phyloP scores from a whole-genome alignment of 2,329 filamentous ascomycete species.

The Trichoderma koningiopsis region DNA sequence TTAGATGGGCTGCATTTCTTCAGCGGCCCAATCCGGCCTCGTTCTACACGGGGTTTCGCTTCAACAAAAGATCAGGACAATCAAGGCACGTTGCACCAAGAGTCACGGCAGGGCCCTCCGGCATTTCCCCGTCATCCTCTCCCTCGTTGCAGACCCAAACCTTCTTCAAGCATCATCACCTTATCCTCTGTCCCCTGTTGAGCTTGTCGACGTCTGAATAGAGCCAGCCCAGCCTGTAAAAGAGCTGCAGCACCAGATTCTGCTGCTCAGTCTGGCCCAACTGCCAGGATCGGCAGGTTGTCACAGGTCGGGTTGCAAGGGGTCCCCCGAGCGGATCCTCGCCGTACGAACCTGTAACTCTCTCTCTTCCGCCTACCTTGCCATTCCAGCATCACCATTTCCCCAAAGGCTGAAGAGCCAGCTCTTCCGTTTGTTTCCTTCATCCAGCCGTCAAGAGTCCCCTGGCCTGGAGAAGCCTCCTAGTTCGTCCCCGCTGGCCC shows the following conservation, averaged over 20 bases:
- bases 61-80: not conserved
- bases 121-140: not conserved
- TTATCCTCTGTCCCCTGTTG: not conserved
- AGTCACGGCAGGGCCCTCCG: not conserved
- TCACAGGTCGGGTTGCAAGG: constrained; percentile 21
- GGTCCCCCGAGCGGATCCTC: not conserved
- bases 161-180: not conserved
- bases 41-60: constrained; percentile 1
- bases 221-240: not conserved
- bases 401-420: not conserved
- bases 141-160: not conserved
- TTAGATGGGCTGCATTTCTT: not conserved
- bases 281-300: constrained; percentile 12
- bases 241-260: not conserved
- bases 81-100: not conserved
- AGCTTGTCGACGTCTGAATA: not conserved
- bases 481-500: constrained; percentile 11
- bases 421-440: not conserved
- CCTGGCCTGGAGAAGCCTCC: constrained; percentile 4
- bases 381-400: not conserved
- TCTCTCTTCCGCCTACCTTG: not conserved
- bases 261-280: not conserved
- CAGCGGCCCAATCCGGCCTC: not conserved
- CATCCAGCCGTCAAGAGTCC: not conserved
- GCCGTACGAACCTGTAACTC: not conserved